These are phyloP conservation scores for Blumeria hordei DNA, from an alignment of 2,329 filamentous ascomycete genomes.

Conservation along the genomic window DNA sequence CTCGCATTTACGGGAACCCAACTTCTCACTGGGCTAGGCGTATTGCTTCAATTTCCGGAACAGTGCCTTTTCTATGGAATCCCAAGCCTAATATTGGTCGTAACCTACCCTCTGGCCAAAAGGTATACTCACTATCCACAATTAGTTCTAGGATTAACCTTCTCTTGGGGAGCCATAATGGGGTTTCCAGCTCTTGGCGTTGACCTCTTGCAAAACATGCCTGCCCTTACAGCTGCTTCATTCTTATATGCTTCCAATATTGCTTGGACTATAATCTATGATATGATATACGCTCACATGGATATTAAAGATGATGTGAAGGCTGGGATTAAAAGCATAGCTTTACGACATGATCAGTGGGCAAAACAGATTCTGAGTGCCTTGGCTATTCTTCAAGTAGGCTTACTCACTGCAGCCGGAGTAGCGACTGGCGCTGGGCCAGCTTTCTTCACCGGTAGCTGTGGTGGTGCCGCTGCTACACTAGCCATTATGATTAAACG, in stretches of 20 bases:
- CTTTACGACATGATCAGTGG: constrained; percentile 50
- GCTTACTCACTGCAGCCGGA: constrained; percentile 45
- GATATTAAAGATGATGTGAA: constrained; percentile 69
- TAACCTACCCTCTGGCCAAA: constrained; percentile 61
- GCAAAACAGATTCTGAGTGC: constrained; percentile 55
- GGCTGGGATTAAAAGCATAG: constrained; percentile 74
- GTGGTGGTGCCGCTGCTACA: constrained; percentile 35
- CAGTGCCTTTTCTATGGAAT: constrained; percentile 55
- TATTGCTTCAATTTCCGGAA: constrained; percentile 53
- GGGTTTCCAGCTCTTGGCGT: constrained; percentile 66
- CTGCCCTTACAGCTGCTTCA: constrained; percentile 39
- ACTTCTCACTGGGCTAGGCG: constrained; percentile 44
- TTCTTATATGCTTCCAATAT: constrained; percentile 56
- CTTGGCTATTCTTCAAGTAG: constrained; percentile 43
- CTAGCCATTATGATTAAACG: constrained; percentile 42
- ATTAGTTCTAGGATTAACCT: constrained; percentile 58
- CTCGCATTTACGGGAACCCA: constrained; percentile 52
- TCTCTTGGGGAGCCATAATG: constrained; percentile 76
- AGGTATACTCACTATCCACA: constrained; percentile 74
- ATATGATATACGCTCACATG: constrained; percentile 88
- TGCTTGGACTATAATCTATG: constrained; percentile 71
- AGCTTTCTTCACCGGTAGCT: constrained; percentile 42
- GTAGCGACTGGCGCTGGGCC: constrained; percentile 40
- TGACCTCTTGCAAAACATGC: constrained; percentile 39
- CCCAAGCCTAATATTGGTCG: constrained; percentile 50